Conservation (phyloP, 2,329 filamentous ascomycete species). For the Dactylella cylindrospora region DNA sequence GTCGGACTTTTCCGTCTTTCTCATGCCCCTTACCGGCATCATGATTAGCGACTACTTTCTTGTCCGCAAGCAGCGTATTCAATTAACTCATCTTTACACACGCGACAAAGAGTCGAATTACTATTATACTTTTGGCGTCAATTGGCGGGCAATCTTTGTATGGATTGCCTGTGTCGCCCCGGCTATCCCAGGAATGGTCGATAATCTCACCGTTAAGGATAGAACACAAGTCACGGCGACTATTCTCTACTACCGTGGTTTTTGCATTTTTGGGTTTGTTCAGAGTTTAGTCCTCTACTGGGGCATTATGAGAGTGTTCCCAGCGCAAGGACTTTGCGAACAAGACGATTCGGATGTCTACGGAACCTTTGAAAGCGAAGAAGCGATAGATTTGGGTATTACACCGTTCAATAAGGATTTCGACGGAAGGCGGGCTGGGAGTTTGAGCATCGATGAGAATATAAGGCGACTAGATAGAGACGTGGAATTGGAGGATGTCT, state of each 20-base stretch:
- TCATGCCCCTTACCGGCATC: slow-evolving; percentile 42
- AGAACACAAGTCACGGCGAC: slow-evolving; percentile 31
- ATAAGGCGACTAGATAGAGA: too few relatives aligned
- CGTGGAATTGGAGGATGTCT: slow-evolving; percentile 22
- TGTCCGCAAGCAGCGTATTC: slow-evolving; percentile 20
- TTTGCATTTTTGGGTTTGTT: slow-evolving; percentile 40
- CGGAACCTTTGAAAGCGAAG: slow-evolving; percentile 35
- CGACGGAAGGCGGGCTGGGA: slow-evolving; percentile 18
- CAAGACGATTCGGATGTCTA: slow-evolving; percentile 41
- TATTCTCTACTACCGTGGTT: slow-evolving; percentile 33
- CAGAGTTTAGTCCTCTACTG: slow-evolving; percentile 37
- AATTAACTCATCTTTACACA: slow-evolving; percentile 41
- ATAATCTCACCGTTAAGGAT: slow-evolving; percentile 30
- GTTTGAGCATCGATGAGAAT: slow-evolving; percentile 11
- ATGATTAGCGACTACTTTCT: slow-evolving; percentile 43
- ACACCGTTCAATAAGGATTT: slow-evolving; percentile 43
- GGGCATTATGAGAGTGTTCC: slow-evolving; percentile 26
- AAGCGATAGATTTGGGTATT: slow-evolving; percentile 40
- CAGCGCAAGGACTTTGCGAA: slow-evolving; percentile 30
- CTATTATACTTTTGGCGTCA: slow-evolving; percentile 32
- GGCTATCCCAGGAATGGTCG: slow-evolving; percentile 34
- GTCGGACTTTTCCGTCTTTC: slow-evolving; percentile 39
- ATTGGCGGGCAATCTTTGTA: slow-evolving; percentile 38
- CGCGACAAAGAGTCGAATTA: slow-evolving; percentile 29
- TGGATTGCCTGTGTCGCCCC: slow-evolving; percentile 38